Evolutionary conservation across 1,284 basidiomycete genomes (phyloP), one percentile per base, ranked within the genome.

Genomic region (Exobasidium cylindrosporum): DNA sequence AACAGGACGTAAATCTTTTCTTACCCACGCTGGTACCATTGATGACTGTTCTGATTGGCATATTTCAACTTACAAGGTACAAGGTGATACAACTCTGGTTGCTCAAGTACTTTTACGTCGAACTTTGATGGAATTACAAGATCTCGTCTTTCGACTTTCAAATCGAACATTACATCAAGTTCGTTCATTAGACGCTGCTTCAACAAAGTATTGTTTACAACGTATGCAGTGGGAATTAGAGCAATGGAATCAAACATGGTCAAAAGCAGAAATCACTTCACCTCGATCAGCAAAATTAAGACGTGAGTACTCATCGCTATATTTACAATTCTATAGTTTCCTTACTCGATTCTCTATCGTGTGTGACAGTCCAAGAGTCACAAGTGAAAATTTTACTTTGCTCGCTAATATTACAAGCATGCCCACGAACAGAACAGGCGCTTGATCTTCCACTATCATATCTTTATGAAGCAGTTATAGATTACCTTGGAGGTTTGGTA

Each of bases 341-440:
- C 35, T 40, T 40, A 7, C 35, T 17, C 10, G 35, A 17, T 17
- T 40, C 35, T 10, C 17, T 40, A 40, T 40, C n/a, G n/a, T n/a
- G n/a, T n/a, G n/a, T n/a, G n/a, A n/a, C n/a, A n/a, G n/a, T n/a
- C n/a, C n/a, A n/a, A n/a, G n/a, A n/a, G n/a, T n/a, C n/a, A n/a
- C n/a, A n/a, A n/a, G n/a, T n/a, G n/a, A n/a, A n/a, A n/a, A n/a
- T 40, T 40, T 40, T 40, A 40, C 35, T 40, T 40, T 40, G 35
- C 35, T 7, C 17, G 7, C 17, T 17, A 40, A 17, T 40, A 17
- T 40, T 17, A 17, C 35, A 40, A 17, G 10, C 35, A 40, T 10
- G 35, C 35, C 35, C 7, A 17, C 35, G 17, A 40, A 10, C 35
- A 17, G n/a, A n/a, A n/a, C n/a, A n/a, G n/a, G n/a, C n/a, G n/a